A percentile compares a stretch with the other conserved stretches of the same genome.
These are phyloP conservation scores for Gossypium anomalum DNA, from an alignment of 345 rosid species.

Conservation along the genomic window DNA sequence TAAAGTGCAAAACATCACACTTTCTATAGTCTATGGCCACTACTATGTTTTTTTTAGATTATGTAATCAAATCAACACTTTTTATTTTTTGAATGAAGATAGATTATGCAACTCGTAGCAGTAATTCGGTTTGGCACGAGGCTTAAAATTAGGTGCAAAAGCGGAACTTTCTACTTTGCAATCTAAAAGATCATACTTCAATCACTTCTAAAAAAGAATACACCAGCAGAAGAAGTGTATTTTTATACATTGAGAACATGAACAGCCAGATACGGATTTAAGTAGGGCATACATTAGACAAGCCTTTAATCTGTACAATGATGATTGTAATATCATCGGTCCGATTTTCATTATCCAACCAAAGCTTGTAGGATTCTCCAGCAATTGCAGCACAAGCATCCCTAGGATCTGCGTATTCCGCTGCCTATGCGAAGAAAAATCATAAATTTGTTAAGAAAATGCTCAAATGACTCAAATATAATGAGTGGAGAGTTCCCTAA, in stretches of 20 bases:
- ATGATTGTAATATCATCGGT: constrained; percentile 98
- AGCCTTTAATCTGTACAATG: constrained; percentile 74
- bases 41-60: not conserved
- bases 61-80: not conserved
- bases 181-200: not conserved
- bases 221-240: not conserved
- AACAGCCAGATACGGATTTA: constrained; percentile 10
- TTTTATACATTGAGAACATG: not conserved
- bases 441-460: not conserved
- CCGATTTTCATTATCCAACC: constrained; percentile 87
- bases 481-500: not conserved
- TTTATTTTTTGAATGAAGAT: not conserved
- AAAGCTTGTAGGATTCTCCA: constrained; percentile 85
- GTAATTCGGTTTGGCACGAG: not conserved
- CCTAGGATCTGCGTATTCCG: constrained; percentile 66
- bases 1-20: not conserved
- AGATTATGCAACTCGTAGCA: not conserved
- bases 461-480: not conserved
- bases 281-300: constrained; percentile 43
- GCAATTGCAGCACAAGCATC: constrained; percentile 92
- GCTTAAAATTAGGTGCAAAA: not conserved
- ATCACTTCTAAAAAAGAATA: not conserved
- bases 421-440: constrained; percentile 44
- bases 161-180: not conserved
- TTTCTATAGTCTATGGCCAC: not conserved